These are phyloP conservation scores for Albatrellus ellisii DNA, from an alignment of 768 basidiomycete genomes.

Conservation along the genomic window DNA sequence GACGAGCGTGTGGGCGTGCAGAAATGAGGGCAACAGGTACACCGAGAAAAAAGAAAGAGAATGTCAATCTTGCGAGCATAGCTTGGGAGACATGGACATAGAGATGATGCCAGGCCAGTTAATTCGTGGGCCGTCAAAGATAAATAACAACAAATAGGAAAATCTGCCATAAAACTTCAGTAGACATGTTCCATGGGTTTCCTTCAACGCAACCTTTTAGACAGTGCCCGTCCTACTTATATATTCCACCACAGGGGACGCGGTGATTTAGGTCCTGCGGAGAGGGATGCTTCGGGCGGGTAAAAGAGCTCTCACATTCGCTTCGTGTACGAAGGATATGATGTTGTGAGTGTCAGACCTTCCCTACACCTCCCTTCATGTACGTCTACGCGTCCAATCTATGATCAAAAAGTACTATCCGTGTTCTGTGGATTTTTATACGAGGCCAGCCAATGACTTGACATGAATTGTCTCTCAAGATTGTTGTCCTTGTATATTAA, in stretches of 20 bases:
- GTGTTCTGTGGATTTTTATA: no score
- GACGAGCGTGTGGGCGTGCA: neutral
- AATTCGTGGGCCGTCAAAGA: neutral
- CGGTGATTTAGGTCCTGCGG: constrained; percentile 63
- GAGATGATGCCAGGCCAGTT: no score
- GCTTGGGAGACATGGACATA: no score
- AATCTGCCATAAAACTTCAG: neutral
- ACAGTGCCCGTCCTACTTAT: constrained; percentile 53
- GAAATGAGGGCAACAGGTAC: neutral
- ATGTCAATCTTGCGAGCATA: no score
- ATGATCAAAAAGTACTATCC: no score
- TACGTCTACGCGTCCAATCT: no score
- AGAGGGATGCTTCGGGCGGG: constrained; percentile 41
- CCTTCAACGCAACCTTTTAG: constrained; percentile 45
- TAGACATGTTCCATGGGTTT: neutral
- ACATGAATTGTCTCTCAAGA: no score
- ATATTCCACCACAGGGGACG: constrained; percentile 30
- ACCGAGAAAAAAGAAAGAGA: no score
- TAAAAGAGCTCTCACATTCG: constrained; percentile 46
- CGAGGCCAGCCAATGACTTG: no score
- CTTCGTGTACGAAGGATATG: constrained; percentile 15
- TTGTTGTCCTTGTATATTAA: no score
- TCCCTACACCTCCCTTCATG: constrained; percentile 34
- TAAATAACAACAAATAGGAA: constrained; percentile 10
- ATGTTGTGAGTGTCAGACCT: constrained; percentile 48